phyloP scores from a whole-genome alignment of 2,329 filamentous ascomycete genomes.

The Cercospora citrullina region DNA sequence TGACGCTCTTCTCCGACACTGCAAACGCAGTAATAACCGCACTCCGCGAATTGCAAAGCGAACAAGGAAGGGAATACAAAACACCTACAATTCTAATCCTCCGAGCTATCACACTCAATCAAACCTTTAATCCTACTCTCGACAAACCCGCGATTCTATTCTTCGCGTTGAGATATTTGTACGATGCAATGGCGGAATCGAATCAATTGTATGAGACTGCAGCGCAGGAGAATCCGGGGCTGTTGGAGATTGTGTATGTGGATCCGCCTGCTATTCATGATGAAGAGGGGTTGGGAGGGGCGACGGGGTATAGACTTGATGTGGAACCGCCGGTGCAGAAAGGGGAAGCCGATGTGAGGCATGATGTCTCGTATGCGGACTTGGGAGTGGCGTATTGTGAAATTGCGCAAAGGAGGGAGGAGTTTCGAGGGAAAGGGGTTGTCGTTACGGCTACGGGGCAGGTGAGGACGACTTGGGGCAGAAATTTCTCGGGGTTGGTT shows the following conservation, averaged over 20 bases:
- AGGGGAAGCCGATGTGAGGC: not conserved
- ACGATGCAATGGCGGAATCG: constrained; percentile 1
- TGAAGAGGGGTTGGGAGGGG: not conserved
- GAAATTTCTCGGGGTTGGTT: not conserved
- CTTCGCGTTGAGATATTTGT: constrained; percentile 1
- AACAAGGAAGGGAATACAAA: not conserved
- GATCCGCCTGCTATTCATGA: constrained; percentile 11
- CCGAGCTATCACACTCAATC: not conserved
- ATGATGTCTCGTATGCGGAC: constrained; percentile 4
- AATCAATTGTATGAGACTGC: not conserved
- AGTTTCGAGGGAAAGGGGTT: not conserved
- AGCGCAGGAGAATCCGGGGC: not conserved
- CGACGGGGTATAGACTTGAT: constrained; percentile 6
- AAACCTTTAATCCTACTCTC: not conserved
- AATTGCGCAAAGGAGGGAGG: not conserved
- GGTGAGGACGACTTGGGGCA: constrained; percentile 5
- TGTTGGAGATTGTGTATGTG: not conserved
- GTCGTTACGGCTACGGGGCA: not conserved
- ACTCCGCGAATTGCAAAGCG: not conserved
- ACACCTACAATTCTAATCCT: constrained; percentile 2
- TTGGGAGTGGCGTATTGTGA: constrained; percentile 5
- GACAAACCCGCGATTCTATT: not conserved
- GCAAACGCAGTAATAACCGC: not conserved
- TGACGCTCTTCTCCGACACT: not conserved
- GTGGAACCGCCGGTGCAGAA: not conserved